These are phyloP conservation scores for Hypoxylon rubiginosum DNA, from an alignment of 2,329 filamentous ascomycete species.

Conservation along the genomic window DNA sequence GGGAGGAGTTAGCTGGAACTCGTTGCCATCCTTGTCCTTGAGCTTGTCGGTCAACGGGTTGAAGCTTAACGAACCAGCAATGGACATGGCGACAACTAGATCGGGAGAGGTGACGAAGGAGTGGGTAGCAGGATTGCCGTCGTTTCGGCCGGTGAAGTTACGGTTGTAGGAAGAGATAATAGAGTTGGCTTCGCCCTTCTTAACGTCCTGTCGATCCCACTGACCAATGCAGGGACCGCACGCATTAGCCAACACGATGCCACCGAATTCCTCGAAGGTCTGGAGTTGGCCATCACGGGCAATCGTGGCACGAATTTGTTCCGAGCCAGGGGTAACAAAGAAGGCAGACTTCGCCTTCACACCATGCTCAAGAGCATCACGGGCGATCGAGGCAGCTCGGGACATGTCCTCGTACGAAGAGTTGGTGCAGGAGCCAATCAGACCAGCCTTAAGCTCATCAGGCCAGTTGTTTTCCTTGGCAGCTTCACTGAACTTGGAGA, in stretches of 20 bases:
- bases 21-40: constrained; percentile 95
- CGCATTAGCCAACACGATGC: constrained; percentile 93
- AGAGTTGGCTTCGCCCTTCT: constrained; percentile 96
- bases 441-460: constrained; percentile 93
- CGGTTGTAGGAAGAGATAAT: constrained; percentile 99
- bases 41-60: constrained; percentile 94
- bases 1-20: constrained; percentile 88
- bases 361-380: constrained; percentile 90
- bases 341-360: constrained; percentile 94
- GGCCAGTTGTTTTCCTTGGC: constrained; percentile 97
- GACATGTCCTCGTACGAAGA: constrained; percentile 89
- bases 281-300: constrained; percentile 89
- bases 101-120: constrained; percentile 94
- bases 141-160: constrained; percentile 99
- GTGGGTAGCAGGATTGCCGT: constrained; percentile 94
- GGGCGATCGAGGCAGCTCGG: constrained; percentile 90
- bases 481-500: constrained; percentile 96
- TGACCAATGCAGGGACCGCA: constrained; percentile 95
- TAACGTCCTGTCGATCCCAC: constrained; percentile 93
- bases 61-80: constrained; percentile 89
- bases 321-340: constrained; percentile 95
- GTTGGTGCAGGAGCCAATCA: constrained; percentile 99
- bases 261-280: constrained; percentile 97
- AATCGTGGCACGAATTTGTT: constrained; percentile 96
- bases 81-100: constrained; percentile 86